Conservation (phyloP, 371 early-diverging fungal species). For the Amoeboaphelidium protococcarum region DNA sequence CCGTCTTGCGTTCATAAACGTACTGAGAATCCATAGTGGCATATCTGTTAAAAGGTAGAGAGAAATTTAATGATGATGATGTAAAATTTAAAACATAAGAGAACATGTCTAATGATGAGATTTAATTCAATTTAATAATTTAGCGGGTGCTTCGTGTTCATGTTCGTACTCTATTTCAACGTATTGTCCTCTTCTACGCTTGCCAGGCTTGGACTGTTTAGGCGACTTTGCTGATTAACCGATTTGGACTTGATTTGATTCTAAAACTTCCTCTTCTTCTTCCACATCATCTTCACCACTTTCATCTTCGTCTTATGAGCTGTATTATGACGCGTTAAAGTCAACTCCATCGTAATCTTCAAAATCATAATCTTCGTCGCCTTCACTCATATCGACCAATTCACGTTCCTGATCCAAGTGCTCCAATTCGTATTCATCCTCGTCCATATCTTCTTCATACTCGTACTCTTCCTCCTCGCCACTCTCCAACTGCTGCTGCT, state of each 20-base stretch:
- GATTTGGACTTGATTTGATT: no score
- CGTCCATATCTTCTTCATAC: conserved; percentile 14
- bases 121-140: no score
- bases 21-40: no score
- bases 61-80: no score
- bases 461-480: neutral
- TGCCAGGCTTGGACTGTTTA: neutral
- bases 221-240: neutral
- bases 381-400: neutral
- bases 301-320: no score
- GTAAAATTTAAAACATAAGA: no score
- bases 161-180: conserved; percentile 8
- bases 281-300: no score
- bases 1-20: no score
- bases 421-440: conserved; percentile 12
- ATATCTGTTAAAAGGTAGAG: no score
- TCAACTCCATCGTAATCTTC: neutral
- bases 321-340: no score
- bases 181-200: neutral
- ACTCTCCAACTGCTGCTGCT: conserved; percentile 10
- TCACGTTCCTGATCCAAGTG: neutral
- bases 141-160: conserved; percentile 2
- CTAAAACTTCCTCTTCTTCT: no score
- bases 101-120: no score
- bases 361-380: neutral